A percentile compares a stretch with the other conserved stretches of the same genome.
These are phyloP conservation scores for Maudiozyma turicensis DNA, from an alignment of 805 yeast genomes.

Conservation along the genomic window DNA sequence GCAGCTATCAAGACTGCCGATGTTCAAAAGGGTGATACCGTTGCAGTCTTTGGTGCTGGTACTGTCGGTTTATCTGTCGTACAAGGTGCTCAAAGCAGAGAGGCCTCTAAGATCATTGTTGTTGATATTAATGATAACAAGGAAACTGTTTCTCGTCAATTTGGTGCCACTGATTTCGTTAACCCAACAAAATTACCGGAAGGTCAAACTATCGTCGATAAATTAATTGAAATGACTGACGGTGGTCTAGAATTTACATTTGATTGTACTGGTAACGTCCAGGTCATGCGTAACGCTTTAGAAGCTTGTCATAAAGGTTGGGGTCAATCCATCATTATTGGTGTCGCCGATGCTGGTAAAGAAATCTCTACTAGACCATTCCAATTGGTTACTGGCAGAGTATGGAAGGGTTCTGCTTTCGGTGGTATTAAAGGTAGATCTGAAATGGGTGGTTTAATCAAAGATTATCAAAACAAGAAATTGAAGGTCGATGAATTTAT, in stretches of 20 bases:
- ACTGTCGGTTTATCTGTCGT: conserved; percentile 94
- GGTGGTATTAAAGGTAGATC: conserved; percentile 98
- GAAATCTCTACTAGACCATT: conserved; percentile 96
- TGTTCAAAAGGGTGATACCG: conserved; percentile 82
- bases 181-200: conserved; percentile 66
- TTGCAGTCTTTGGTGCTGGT: conserved; percentile 97
- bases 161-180: conserved; percentile 93
- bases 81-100: conserved; percentile 83
- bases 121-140: conserved; percentile 81
- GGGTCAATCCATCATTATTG: conserved; percentile 93
- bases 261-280: conserved; percentile 95
- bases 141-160: conserved; percentile 74
- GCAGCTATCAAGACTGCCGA: conserved; percentile 89
- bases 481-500: conserved; percentile 91
- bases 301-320: conserved; percentile 99
- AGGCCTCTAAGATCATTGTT: conserved; percentile 73
- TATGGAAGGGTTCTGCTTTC: conserved; percentile 98
- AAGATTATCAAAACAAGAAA: conserved; percentile 70
- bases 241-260: conserved; percentile 96
- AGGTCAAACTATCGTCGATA: conserved; percentile 69
- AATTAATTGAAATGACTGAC: conserved; percentile 81
- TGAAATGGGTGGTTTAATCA: conserved; percentile 84
- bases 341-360: conserved; percentile 98
- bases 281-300: conserved; percentile 91
- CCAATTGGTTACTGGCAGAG: conserved; percentile 98